phyloP scores from a whole-genome alignment of 352 stramenopile genomes.

The Phytophthora tentaculata region DNA sequence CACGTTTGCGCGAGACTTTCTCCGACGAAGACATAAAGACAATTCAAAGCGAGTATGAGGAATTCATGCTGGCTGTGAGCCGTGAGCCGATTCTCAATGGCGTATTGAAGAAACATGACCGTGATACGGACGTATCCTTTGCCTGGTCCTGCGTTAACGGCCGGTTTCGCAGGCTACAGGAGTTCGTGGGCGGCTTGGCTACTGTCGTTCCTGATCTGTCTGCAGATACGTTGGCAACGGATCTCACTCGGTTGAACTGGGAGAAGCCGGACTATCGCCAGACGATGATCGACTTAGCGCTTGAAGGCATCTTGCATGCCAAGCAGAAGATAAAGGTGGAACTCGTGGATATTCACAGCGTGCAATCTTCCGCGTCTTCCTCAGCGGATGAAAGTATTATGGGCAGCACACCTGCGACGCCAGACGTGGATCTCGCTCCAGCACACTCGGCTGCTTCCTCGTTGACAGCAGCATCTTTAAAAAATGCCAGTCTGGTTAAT shows the following conservation, averaged over 20 bases:
- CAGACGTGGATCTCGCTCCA: constrained; percentile 28
- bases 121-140: constrained; percentile 65
- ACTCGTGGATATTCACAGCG: constrained; percentile 58
- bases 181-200: constrained; percentile 61
- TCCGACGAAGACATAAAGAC: constrained; percentile 47
- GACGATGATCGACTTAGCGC: constrained; percentile 64
- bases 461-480: constrained; percentile 9
- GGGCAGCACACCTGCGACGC: constrained; percentile 10
- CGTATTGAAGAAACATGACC: constrained; percentile 63
- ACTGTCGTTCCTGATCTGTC: constrained; percentile 50
- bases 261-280: constrained; percentile 70
- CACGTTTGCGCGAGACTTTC: constrained; percentile 52
- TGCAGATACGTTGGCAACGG: constrained; percentile 38
- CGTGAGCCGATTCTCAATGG: constrained; percentile 57
- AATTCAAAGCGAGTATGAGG: constrained; percentile 58
- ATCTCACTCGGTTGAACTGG: constrained; percentile 61
- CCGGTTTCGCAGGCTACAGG: constrained; percentile 57
- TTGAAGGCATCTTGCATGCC: constrained; percentile 74
- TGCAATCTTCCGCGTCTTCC: constrained; percentile 22
- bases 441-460: constrained; percentile 2
- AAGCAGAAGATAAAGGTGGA: constrained; percentile 71
- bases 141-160: constrained; percentile 65
- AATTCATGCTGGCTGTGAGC: constrained; percentile 49
- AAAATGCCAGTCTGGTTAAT: constrained; percentile 11
- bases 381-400: constrained; percentile 11